A percentile compares a stretch with the other conserved stretches of the same genome.
Evolutionary conservation across 345 rosid species (phyloP).

Genomic region (Eucalyptus sp.): DNA sequence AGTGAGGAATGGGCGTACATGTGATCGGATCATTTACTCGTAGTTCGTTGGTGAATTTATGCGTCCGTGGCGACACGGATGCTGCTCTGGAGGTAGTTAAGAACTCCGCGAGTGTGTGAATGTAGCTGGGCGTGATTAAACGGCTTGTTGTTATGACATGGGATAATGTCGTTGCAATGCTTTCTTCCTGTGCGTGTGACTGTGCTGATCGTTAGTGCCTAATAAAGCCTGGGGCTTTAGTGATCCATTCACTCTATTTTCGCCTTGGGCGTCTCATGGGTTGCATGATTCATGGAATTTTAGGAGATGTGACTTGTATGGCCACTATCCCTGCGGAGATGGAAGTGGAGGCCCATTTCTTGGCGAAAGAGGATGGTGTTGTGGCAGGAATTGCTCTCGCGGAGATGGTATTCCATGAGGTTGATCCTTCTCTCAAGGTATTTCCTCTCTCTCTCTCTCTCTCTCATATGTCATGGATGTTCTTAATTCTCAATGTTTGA

Average conservation of each 20-base stretch:
- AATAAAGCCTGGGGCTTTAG: background rate
- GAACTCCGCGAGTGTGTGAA: background rate
- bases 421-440: conserved; percentile 84
- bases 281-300: background rate
- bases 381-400: conserved; percentile 79
- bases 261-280: background rate
- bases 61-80: background rate
- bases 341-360: conserved; percentile 91
- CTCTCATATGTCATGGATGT: background rate
- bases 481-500: background rate
- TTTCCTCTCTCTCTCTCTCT: background rate
- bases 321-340: conserved; percentile 73
- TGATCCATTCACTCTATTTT: background rate
- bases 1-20: background rate
- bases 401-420: conserved; percentile 76
- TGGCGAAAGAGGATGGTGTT: conserved; percentile 89
- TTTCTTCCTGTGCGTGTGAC: background rate
- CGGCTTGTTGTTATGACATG: background rate
- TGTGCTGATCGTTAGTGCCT: background rate
- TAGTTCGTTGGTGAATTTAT: background rate
- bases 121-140: background rate
- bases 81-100: background rate
- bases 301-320: conserved; percentile 93
- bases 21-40: no score
- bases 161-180: background rate